These are phyloP conservation scores for Botrytis squamosa DNA, from an alignment of 2,329 filamentous ascomycete species.

Conservation along the genomic window DNA sequence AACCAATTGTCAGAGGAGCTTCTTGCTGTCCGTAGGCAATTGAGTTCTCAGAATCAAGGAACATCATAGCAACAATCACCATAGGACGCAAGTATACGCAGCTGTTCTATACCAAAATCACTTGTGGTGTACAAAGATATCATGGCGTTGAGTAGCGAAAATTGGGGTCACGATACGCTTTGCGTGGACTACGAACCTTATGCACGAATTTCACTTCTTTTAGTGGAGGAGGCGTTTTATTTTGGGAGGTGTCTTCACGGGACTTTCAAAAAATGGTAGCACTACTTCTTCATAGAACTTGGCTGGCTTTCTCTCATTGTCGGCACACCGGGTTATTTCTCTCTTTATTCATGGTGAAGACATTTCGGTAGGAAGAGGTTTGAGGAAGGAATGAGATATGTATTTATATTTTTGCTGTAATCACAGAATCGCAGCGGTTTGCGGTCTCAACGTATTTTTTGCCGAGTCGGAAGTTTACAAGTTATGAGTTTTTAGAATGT, in stretches of 20 bases:
- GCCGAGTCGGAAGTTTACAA: neutral
- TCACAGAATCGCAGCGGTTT: conserved; percentile 1
- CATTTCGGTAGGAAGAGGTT: conserved; percentile 12
- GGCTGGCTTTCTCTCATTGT: conserved; percentile 21
- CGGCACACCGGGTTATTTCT: conserved; percentile 19
- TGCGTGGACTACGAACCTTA: conserved; percentile 23
- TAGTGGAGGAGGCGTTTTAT: conserved; percentile 30
- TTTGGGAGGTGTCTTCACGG: conserved; percentile 23
- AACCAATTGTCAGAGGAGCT: conserved; percentile 37
- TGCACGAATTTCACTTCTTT: conserved; percentile 24
- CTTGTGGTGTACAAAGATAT: conserved; percentile 31
- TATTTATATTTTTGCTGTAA: conserved; percentile 20
- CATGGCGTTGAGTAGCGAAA: conserved; percentile 33
- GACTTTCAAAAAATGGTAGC: conserved; percentile 23
- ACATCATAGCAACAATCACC: conserved; percentile 32
- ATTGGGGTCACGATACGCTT: conserved; percentile 21
- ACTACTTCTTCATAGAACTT: conserved; percentile 25
- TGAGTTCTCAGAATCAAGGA: conserved; percentile 30
- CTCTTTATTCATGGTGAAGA: conserved; percentile 21
- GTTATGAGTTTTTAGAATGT: neutral
- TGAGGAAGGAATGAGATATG: conserved; percentile 11
- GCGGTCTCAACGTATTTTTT: conserved; percentile 4
- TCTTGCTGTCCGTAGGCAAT: conserved; percentile 32
- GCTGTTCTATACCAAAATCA: conserved; percentile 30
- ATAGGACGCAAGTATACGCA: conserved; percentile 34